Base-by-base conservation (phyloP, 2,329 filamentous ascomycete genomes). In the Epichloe hybrida region DNA sequence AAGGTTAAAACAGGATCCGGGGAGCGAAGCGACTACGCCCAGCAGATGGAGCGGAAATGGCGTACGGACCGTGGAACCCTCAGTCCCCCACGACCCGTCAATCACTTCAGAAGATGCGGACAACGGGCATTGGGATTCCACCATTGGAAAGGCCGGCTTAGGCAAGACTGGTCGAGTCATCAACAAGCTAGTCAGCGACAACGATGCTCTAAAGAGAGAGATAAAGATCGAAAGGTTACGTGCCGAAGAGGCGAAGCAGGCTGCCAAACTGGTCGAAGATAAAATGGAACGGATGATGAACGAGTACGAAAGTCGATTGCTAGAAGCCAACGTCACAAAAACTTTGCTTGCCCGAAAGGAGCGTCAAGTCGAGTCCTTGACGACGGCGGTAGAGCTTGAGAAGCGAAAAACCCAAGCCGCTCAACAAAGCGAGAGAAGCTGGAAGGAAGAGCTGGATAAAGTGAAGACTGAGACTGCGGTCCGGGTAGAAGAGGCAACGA, bases 81-180 rank as follows among this genome's bases (percentile, higher is more conserved):
- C 58, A 2, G 52, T 58, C 52, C 57, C 60, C 60, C 57, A 60
- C 40, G 58, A 66, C 37, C 31, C 56, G 27, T 55, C 62, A 23
- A 46, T 52, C 31, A 42, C 62, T 31, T 58, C 64, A 15, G 66
- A 68, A 15, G 70, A 70, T 35, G 57, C 61, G 17, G 59, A 61
- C 41, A 61, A 64, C 43, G 63, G 60, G 23, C 69, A 69, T 62
- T 83, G 81, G 79, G 82, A 84, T 60, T 80, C 80, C 34, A 81
- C 81, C 3, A 76, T 86, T 44, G 83, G 83, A 57, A 83, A 83
- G 61, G 82, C 83, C 7, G 81, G 80, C 2, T 69, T 84, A 2
- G 84, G 84, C 42, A 88, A 88, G 70, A 87, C 83, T 9, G 84
- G 84, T 8, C 75, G 84, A 36, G 84, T 88, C 49, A 91, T 93